phyloP scores from a whole-genome alignment of 805 yeast genomes.

The Teunomyces panamensis region DNA sequence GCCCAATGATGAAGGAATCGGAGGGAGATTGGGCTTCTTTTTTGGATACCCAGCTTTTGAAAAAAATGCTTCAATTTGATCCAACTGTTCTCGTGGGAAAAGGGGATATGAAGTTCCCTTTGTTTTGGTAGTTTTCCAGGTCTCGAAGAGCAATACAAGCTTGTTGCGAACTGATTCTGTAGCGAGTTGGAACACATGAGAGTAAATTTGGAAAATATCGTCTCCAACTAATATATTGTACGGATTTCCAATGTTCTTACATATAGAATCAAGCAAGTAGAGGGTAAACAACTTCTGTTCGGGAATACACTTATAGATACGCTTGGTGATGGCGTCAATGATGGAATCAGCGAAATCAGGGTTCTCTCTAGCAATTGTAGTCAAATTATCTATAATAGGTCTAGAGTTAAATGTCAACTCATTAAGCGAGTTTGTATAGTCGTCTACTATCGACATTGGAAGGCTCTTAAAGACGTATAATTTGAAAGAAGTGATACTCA shows the following conservation, averaged over 20 bases:
- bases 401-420: slow-evolving; percentile 85
- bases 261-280: slow-evolving; percentile 85
- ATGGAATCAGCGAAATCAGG: slow-evolving; percentile 73
- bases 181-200: slow-evolving; percentile 74
- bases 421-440: slow-evolving; percentile 66
- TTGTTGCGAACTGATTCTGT: slow-evolving; percentile 69
- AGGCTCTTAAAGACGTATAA: no score
- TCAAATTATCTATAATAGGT: slow-evolving; percentile 83
- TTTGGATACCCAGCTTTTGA: slow-evolving; percentile 26
- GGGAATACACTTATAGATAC: slow-evolving; percentile 77
- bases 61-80: slow-evolving; percentile 71
- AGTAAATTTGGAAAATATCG: slow-evolving; percentile 66
- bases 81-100: slow-evolving; percentile 68
- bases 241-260: slow-evolving; percentile 87
- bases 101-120: slow-evolving; percentile 61
- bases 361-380: slow-evolving; percentile 85
- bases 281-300: slow-evolving; percentile 79
- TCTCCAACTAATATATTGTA: slow-evolving; percentile 77
- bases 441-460: slow-evolving; percentile 29
- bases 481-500: no score
- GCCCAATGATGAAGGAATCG: slow-evolving; percentile 4
- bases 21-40: slow-evolving; percentile 8
- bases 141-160: slow-evolving; percentile 72
- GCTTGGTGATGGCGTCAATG: slow-evolving; percentile 66
- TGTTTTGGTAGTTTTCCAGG: slow-evolving; percentile 77